These are phyloP conservation scores for Nicotiana undulata DNA, from an alignment of 257 asterid genomes.

Conservation along the genomic window DNA sequence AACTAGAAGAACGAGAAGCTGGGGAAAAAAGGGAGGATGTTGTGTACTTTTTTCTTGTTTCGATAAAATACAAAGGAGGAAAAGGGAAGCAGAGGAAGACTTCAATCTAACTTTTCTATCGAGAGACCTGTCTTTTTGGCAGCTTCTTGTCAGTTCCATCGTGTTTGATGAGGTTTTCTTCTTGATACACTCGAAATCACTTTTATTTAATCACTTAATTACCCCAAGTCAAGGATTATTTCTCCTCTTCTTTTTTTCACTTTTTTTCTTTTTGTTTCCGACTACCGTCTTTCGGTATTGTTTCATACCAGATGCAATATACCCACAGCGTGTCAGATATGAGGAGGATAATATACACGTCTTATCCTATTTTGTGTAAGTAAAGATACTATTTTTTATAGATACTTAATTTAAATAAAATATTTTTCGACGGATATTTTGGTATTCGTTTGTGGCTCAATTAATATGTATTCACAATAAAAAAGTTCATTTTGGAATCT, in stretches of 20 bases:
- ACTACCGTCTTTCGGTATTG: too few species aligned
- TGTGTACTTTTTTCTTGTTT: conserved; percentile 17
- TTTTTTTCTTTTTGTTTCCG: background rate
- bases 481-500: too few species aligned
- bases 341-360: too few species aligned
- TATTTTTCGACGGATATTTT: too few species aligned
- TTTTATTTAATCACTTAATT: background rate
- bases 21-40: background rate
- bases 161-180: conserved; percentile 22
- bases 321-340: too few species aligned
- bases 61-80: background rate
- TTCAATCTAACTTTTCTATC: conserved; percentile 9
- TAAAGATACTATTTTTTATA: too few species aligned
- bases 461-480: too few species aligned
- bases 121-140: conserved; percentile 40
- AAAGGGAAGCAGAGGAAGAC: background rate
- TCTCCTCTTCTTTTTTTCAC: background rate
- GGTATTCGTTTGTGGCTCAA: too few species aligned
- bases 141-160: conserved; percentile 52
- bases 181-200: background rate
- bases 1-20: conserved; percentile 10
- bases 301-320: too few species aligned
- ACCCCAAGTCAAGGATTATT: background rate
- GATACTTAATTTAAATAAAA: too few species aligned
- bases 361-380: too few species aligned